phyloP scores from a whole-genome alignment of 345 rosid genomes.

The Corchorus olitorius region DNA sequence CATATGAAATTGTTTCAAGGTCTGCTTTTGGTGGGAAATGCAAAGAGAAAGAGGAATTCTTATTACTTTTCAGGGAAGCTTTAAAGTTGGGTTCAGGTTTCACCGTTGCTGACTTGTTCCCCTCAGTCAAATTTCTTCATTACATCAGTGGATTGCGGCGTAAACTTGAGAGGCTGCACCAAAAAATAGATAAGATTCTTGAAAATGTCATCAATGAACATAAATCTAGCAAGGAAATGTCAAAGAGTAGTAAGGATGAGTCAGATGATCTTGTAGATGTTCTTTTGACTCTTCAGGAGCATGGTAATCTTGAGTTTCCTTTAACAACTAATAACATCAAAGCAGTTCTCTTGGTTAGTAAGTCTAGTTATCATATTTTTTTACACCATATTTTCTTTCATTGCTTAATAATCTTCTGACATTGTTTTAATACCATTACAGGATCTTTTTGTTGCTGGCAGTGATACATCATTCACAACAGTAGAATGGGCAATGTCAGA shows the following conservation, averaged over 20 bases:
- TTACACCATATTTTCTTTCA: not conserved
- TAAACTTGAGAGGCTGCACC: not conserved
- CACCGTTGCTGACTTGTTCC: not conserved
- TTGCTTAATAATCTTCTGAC: no score
- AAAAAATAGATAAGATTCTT: constrained; percentile 15
- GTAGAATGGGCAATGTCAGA: not conserved
- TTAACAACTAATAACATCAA: constrained; percentile 10
- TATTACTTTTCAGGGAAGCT: not conserved
- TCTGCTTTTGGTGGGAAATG: no score
- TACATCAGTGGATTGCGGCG: no score
- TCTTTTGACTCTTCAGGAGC: constrained; percentile 15
- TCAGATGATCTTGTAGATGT: not conserved
- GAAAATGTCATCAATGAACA: constrained; percentile 26
- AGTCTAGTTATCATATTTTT: not conserved
- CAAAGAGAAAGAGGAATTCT: not conserved
- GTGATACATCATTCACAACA: not conserved
- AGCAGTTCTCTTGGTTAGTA: not conserved
- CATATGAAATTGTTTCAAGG: no score
- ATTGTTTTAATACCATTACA: not conserved
- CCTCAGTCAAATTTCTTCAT: not conserved
- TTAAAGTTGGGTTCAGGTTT: not conserved
- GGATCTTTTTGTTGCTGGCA: constrained; percentile 1
- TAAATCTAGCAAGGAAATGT: not conserved
- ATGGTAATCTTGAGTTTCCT: not conserved
- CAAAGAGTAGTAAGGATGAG: not conserved